Conservation (phyloP, 2,329 filamentous ascomycete genomes). For the Cladosporium sphaerospermum region DNA sequence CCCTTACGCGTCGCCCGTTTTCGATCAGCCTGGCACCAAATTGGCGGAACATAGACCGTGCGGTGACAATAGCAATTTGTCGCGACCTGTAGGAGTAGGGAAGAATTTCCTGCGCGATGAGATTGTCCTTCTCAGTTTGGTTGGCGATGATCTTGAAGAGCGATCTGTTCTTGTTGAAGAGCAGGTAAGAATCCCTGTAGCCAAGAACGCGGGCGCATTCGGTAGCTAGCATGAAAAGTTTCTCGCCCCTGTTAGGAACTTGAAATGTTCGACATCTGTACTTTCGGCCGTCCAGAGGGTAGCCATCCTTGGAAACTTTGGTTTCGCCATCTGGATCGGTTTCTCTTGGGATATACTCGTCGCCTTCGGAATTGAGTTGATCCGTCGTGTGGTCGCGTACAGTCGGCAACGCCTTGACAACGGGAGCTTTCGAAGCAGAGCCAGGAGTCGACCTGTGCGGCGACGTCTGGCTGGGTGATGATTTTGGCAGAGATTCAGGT, state of each 20-base stretch:
- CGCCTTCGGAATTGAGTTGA: slow-evolving; percentile 78
- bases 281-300: slow-evolving; percentile 73
- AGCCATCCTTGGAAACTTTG: slow-evolving; percentile 80
- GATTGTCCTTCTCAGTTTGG: slow-evolving; percentile 90
- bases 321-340: slow-evolving; percentile 89
- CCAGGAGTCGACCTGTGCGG: slow-evolving; percentile 74
- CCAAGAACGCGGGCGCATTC: slow-evolving; percentile 91
- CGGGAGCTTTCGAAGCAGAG: slow-evolving; percentile 54
- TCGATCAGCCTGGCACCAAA: slow-evolving; percentile 93
- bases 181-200: slow-evolving; percentile 93
- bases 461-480: slow-evolving; percentile 53
- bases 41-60: slow-evolving; percentile 96
- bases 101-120: slow-evolving; percentile 89
- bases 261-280: slow-evolving; percentile 92
- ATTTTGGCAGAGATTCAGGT: slow-evolving; percentile 42
- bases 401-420: slow-evolving; percentile 89
- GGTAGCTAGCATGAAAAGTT: slow-evolving; percentile 97
- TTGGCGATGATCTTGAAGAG: slow-evolving; percentile 97
- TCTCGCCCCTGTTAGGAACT: slow-evolving; percentile 83
- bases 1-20: slow-evolving; percentile 81
- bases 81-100: slow-evolving; percentile 97
- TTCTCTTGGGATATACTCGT: slow-evolving; percentile 93
- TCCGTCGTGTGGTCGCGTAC: slow-evolving; percentile 97
- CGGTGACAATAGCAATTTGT: slow-evolving; percentile 96
- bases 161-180: slow-evolving; percentile 98